phyloP scores from a whole-genome alignment of 1,139 yeast genomes.

The Chernovozyma aurita region DNA sequence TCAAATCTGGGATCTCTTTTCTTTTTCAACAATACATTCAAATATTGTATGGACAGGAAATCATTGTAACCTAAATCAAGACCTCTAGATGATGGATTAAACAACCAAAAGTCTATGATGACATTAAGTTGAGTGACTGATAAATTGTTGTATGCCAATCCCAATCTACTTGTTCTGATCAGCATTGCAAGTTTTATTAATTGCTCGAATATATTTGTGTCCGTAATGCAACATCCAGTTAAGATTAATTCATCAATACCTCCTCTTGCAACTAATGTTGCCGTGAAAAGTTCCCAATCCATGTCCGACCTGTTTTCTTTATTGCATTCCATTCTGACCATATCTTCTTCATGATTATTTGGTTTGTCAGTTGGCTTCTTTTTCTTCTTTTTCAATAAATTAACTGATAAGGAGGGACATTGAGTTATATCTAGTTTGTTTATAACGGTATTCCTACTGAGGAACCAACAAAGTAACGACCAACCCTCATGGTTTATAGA shows the following conservation, averaged over 20 bases:
- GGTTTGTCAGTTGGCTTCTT: conserved; percentile 18
- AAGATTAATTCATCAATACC: conserved; percentile 70
- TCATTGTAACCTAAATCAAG: conserved; percentile 72
- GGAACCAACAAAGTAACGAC: conserved; percentile 66
- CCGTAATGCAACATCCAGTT: conserved; percentile 68
- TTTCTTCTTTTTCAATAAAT: conserved; percentile 45
- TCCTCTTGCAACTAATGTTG: conserved; percentile 61
- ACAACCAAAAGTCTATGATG: conserved; percentile 41
- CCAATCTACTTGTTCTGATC: conserved; percentile 50
- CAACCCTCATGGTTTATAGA: conserved; percentile 67
- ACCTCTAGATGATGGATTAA: conserved; percentile 42
- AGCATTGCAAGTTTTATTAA: conserved; percentile 54
- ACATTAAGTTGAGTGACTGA: conserved; percentile 46
- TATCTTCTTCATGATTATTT: conserved; percentile 21
- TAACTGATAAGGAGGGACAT: conserved; percentile 58
- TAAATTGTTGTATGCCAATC: conserved; percentile 65
- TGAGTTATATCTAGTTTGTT: conserved; percentile 64
- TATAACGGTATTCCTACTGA: conserved; percentile 55
- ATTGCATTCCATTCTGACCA: conserved; percentile 55
- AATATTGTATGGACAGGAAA: conserved; percentile 33
- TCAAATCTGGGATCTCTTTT: conserved; percentile 17
- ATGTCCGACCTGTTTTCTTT: conserved; percentile 59
- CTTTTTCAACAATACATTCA: conserved; percentile 23
- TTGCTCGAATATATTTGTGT: conserved; percentile 49
- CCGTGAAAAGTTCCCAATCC: conserved; percentile 73